Base-by-base conservation (phyloP, 108 stramenopile genomes). In the Skeletonema costatum region DNA sequence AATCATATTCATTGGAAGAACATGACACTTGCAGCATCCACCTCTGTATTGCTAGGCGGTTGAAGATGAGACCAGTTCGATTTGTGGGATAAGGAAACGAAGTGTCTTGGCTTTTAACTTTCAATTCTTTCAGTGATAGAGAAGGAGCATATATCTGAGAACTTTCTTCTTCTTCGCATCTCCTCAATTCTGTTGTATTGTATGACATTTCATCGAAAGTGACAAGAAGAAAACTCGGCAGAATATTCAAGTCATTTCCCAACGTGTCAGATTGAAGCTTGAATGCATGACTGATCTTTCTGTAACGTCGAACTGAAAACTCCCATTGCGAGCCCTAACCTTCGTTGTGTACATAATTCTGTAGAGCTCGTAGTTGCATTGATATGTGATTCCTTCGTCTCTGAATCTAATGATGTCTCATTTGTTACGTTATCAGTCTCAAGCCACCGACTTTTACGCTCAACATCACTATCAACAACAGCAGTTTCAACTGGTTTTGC, bases 241-340 rank as follows among this genome's bases (percentile, higher is more conserved):
- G 30, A 14, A 11, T 75, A 9, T 36, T 42, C 1, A 29, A 30
- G 31, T 32, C 44, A n/a, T 16, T n/a, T 46, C 44, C 44, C 44
- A 46, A 46, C 62, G 25, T 13, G 35, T 35, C 61, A 53, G 12
- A 7, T n/a, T 13, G 17, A 60, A 64, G 4, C 3, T 41, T n/a
- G 30, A 70, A n/a, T n/a, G 68, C 46, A 29, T 64, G 60, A 12
- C 19, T 46, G 19, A 77, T 69, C 32, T 77, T 77, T 69, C 68
- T 50, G 48, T 77, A 77, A 14, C 76, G 68, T n/a, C 51, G 46
- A 3, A 60, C 17, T 16, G 67, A 77, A 77, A 19, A 60, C 68
- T 19, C 76, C 76, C 46, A 77, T 77, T 31, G 76, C 68, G 6
- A 77, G 60, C 12, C 76, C 75, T 3, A 76, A 48, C 50, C 75